Base-by-base conservation (phyloP, 768 basidiomycete genomes). In the Russula ochroleuca region DNA sequence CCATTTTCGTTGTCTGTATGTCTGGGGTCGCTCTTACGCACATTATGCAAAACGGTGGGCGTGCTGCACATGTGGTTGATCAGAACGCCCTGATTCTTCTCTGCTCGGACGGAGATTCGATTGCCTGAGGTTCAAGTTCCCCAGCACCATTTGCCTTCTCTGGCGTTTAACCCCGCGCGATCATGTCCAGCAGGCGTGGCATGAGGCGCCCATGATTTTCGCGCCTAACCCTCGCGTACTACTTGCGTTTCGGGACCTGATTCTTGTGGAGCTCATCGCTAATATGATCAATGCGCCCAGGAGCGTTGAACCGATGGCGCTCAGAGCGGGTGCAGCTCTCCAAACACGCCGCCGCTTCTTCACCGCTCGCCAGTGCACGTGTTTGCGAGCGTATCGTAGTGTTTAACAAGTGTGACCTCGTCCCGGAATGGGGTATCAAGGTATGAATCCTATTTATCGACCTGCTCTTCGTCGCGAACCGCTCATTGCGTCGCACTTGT, bases 401-500 rank as follows among this genome's bases (percentile, higher is more conserved):
- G 13, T 81, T 98, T 66, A 96, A 92, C 70, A 98, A 98, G 77
- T 83, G 89, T 47, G 97, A 98, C 76, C 79, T 98, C 57, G 94
- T 95, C 10, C 85, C 94, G 47, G 79, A 83, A 69, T 90, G 90
- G 85, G 94, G 94, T 40, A 81, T 94, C 69, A 83, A 91, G 81
- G 96, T 95, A 70, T 68, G 81, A 70, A 50, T 14, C 8, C 3
- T 48, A 38, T 40, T 28, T 8, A 28, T 65, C 56, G 52, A 35
- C 8, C 49, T 55, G 59, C 55, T 14, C 11, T 19, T 50, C 45
- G 17, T 35, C 10, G 17, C 43, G 40, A n/a, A 25, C 47, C 52
- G 67, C 65, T 68, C 60, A 69, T 37, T 69, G 58, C 23, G 7
- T 23, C 43, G 25, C 15, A 31, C 31, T 17, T 64, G 41, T 33